Conservation (phyloP, 208 protist genomes). For the Leishmania mexicana region DNA sequence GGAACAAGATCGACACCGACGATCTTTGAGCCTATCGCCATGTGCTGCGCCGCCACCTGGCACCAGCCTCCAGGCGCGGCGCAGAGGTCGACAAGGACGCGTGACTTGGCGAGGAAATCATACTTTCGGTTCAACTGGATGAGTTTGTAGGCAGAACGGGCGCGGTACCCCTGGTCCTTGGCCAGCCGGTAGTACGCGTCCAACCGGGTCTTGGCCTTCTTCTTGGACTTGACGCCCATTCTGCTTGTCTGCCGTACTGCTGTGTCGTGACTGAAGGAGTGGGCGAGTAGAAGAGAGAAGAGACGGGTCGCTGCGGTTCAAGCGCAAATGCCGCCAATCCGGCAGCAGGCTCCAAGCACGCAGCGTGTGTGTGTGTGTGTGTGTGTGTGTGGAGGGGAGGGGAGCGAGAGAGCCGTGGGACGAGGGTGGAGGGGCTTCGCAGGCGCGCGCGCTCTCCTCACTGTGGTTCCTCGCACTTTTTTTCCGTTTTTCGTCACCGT, state of each 20-base stretch:
- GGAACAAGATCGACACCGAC: conserved; percentile 98
- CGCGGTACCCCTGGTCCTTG: conserved; percentile 98
- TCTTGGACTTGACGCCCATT: conserved; percentile 92
- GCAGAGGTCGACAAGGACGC: conserved; percentile 95
- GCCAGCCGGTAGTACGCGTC: conserved; percentile 98
- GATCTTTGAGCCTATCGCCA: conserved; percentile 95
- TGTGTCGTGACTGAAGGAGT: neutral
- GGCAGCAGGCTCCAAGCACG: neutral
- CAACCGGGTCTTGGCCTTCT: conserved; percentile 92
- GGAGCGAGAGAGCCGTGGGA: neutral
- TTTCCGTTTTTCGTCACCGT: neutral
- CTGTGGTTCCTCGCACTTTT: neutral
- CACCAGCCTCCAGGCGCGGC: conserved; percentile 99
- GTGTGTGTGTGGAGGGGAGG: neutral
- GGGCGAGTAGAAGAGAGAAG: neutral
- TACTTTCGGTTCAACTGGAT: conserved; percentile 99
- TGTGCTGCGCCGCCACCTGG: conserved; percentile 96
- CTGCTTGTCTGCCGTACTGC: neutral
- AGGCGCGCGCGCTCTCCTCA: neutral
- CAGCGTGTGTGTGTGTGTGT: neutral
- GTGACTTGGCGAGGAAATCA: conserved; percentile 96
- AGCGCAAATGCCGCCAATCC: neutral
- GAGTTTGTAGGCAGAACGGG: conserved; percentile 99
- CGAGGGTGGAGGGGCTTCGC: neutral
- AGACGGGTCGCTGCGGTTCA: neutral